Conservation (phyloP, 2,329 filamentous ascomycete species). For the Fusarium sp. region DNA sequence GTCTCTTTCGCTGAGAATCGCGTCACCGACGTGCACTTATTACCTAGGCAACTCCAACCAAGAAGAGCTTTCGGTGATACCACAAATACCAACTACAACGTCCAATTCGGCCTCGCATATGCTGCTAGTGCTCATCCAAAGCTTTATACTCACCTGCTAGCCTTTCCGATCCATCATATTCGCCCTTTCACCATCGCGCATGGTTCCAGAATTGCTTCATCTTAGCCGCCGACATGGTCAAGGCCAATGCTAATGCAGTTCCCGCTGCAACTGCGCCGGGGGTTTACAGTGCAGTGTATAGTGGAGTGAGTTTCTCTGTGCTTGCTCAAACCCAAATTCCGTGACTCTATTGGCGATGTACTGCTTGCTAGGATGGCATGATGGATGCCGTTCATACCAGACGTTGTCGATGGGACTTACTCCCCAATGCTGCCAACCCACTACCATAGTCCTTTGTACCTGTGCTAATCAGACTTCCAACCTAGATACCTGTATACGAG, state of each 20-base stretch:
- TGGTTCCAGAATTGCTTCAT: slow-evolving; percentile 41
- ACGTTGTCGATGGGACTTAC: slow-evolving; percentile 4
- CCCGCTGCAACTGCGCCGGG: slow-evolving; percentile 57
- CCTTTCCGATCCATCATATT: slow-evolving; percentile 4
- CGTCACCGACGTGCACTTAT: slow-evolving; percentile 56
- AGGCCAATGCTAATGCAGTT: slow-evolving; percentile 54
- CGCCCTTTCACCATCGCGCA: slow-evolving; percentile 21
- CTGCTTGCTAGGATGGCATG: not conserved
- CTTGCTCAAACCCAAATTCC: not conserved
- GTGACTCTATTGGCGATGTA: slow-evolving; percentile 2
- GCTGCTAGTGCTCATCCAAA: slow-evolving; percentile 14
- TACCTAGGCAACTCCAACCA: slow-evolving; percentile 48
- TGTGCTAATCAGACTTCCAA: slow-evolving; percentile 25
- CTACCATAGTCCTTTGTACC: not conserved
- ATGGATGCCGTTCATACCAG: slow-evolving; percentile 1
- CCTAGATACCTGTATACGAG: slow-evolving; percentile 93
- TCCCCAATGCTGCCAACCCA: slow-evolving; percentile 6
- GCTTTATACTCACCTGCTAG: slow-evolving; percentile 2
- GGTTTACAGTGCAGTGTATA: slow-evolving; percentile 78
- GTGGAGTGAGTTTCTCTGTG: slow-evolving; percentile 66
- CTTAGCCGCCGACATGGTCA: slow-evolving; percentile 60
- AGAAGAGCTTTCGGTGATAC: slow-evolving; percentile 40
- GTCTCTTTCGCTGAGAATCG: slow-evolving; percentile 52
- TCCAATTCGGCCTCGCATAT: slow-evolving; percentile 23
- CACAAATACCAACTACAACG: slow-evolving; percentile 26